phyloP scores from a whole-genome alignment of 345 rosid species.

The Stellera chamaejasme region DNA sequence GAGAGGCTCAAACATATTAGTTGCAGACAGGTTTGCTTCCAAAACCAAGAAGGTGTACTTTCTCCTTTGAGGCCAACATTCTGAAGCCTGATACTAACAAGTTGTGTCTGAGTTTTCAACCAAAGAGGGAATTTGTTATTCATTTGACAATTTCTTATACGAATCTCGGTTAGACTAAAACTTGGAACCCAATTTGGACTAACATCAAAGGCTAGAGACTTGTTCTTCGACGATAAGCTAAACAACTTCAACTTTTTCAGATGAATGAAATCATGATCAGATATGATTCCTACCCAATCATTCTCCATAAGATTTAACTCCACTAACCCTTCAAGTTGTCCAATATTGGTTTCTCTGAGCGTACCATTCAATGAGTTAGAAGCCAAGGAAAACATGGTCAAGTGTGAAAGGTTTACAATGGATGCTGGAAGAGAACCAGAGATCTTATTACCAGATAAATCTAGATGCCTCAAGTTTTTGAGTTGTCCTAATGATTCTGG shows the following conservation, averaged over 20 bases:
- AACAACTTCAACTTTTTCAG: too few relatives aligned
- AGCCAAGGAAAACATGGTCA: constrained; percentile 11
- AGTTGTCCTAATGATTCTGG: constrained; percentile 14
- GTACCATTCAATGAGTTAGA: constrained; percentile 21
- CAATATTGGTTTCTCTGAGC: constrained; percentile 18
- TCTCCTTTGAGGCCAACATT: constrained; percentile 14
- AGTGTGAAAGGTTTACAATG: constrained; percentile 14
- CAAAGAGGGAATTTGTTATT: constrained; percentile 21
- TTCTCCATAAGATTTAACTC: too few relatives aligned
- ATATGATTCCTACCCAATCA: too few relatives aligned
- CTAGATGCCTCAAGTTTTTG: too few relatives aligned
- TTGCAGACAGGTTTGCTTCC: constrained; percentile 4
- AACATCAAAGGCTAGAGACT: too few relatives aligned
- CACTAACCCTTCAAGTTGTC: constrained; percentile 17
- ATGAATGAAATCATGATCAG: too few relatives aligned
- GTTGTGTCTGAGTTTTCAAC: constrained; percentile 17
- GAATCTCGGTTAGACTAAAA: too few relatives aligned
- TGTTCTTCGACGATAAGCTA: too few relatives aligned
- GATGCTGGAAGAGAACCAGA: too few relatives aligned
- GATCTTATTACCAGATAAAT: too few relatives aligned
- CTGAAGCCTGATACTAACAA: neutral
- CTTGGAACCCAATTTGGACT: too few relatives aligned
- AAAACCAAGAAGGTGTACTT: constrained; percentile 21
- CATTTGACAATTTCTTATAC: constrained; percentile 10
- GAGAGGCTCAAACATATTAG: constrained; percentile 9